phyloP scores from a whole-genome alignment of 1,139 yeast species.

The Saccharomycopsis crataegensis region DNA sequence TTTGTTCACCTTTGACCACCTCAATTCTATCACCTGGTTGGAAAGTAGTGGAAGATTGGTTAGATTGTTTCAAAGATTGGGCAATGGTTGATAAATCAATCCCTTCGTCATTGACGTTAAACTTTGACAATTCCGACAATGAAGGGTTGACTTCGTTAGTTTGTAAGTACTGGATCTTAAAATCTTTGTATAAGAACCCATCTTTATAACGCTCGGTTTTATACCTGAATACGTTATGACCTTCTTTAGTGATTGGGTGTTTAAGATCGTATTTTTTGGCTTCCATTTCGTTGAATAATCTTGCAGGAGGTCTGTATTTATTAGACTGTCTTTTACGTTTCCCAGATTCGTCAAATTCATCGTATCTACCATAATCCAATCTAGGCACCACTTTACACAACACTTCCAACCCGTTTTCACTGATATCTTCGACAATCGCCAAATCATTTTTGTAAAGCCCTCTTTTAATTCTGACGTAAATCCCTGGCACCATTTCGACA shows the following conservation, averaged over 20 bases:
- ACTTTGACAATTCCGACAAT: constrained; percentile 80
- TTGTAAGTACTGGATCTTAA: constrained; percentile 72
- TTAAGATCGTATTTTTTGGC: constrained; percentile 58
- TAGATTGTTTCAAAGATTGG: constrained; percentile 65
- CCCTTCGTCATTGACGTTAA: constrained; percentile 68
- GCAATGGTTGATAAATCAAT: constrained; percentile 83
- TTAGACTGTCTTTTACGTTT: constrained; percentile 41
- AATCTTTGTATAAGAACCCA: constrained; percentile 82
- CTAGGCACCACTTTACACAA: constrained; percentile 89
- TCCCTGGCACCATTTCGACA: constrained; percentile 83
- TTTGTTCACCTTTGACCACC: constrained; percentile 87
- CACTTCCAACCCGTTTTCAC: constrained; percentile 92
- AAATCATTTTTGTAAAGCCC: constrained; percentile 92
- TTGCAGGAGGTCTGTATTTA: constrained; percentile 55
- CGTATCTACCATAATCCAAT: constrained; percentile 76
- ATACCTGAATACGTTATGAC: constrained; percentile 66
- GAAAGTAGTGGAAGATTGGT: constrained; percentile 51
- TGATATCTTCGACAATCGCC: constrained; percentile 86
- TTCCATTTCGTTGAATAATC: constrained; percentile 73
- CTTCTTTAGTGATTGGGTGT: constrained; percentile 54
- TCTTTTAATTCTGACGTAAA: constrained; percentile 81
- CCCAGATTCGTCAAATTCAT: constrained; percentile 43
- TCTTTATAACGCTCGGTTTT: constrained; percentile 83
- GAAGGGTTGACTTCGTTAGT: constrained; percentile 83
- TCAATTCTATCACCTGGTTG: constrained; percentile 95